A percentile compares a stretch with the other conserved stretches of the same genome.
phyloP scores from a whole-genome alignment of 75 land plant genomes.

The Picea glauca region DNA sequence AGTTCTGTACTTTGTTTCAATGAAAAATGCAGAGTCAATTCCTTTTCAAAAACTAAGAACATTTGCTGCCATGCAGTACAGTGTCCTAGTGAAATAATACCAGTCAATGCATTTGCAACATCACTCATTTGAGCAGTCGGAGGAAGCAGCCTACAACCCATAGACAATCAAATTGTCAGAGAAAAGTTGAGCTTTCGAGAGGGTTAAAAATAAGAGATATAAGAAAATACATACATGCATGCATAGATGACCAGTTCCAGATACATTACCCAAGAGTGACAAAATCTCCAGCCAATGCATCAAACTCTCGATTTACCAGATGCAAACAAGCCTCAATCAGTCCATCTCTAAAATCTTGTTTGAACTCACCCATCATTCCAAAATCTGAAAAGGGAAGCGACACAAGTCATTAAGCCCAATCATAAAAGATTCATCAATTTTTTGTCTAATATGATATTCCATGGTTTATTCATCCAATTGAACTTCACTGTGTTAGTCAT shows the following conservation, averaged over 20 bases:
- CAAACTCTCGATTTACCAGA: slow-evolving; percentile 94
- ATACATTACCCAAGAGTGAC: slow-evolving; percentile 84
- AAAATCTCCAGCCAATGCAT: slow-evolving; percentile 89
- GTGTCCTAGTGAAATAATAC: slow-evolving; percentile 20
- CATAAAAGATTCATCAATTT: no score
- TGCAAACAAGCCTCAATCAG: slow-evolving; percentile 95
- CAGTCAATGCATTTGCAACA: slow-evolving; percentile 90
- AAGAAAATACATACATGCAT: neutral
- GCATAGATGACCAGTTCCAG: neutral
- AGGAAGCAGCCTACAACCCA: slow-evolving; percentile 72
- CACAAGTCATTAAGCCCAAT: neutral
- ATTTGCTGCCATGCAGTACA: slow-evolving; percentile 4
- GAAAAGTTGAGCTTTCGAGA: neutral
- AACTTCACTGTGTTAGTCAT: no score
- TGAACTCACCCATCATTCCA: slow-evolving; percentile 99
- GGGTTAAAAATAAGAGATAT: neutral
- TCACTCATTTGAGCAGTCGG: slow-evolving; percentile 84
- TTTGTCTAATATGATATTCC: no score
- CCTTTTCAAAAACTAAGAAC: neutral
- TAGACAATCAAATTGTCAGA: neutral
- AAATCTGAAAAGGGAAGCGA: slow-evolving; percentile 59
- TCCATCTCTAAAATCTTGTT: slow-evolving; percentile 79
- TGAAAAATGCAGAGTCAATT: neutral
- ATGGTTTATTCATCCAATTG: no score
- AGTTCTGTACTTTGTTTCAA: neutral